Base-by-base conservation (phyloP, 352 stramenopile genomes). In the Phytophthora cajani region DNA sequence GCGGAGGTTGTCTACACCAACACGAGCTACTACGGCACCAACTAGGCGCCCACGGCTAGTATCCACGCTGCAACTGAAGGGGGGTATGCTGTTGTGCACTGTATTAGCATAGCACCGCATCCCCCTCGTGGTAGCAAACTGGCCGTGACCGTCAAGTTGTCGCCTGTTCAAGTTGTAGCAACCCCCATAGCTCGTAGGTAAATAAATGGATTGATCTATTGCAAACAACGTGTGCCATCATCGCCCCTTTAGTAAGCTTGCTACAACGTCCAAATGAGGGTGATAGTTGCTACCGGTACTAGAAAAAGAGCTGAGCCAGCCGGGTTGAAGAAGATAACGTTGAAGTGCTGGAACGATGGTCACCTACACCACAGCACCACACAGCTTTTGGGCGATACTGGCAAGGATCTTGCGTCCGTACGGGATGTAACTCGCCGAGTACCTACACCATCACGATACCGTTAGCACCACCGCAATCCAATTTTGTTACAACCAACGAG, bases 381-480 rank as follows among this genome's bases (percentile, higher is more conserved):
- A 94, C 11, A 88, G 52, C 49, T 93, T 94, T 23, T 88, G 82
- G 61, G 77, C 81, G 16, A 94, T 82, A 14, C 72, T 62, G 27
- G 80, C 79, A 64, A 95, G 75, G 49, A 94, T 91, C 68, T 94
- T 93, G 65, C 87, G 87, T 59, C 89, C 89, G 68, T 90, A 96
- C 17, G 87, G 89, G 25, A 96, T 84, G 74, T 93, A 96, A 38
- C 87, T 96, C 17, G 86, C 85, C 57, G 87, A 91, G 64, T 96
- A 95, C 82, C 82, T 90, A 50, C 14, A 69, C 5, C 12, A 9
- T 7, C 12, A 42, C 36, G 21, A 38, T n/a, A 66, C 2, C 16
- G 52, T 33, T 14, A 55, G 67, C 16, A 69, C 8, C 12, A 23
- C 44, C 16, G 5, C 42, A 49, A 42, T 53, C 4, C 16, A 30